Evolutionary conservation across 2,329 filamentous ascomycete species (phyloP), one percentile per base, ranked within the genome.

Genomic region (Septoria petroselini): DNA sequence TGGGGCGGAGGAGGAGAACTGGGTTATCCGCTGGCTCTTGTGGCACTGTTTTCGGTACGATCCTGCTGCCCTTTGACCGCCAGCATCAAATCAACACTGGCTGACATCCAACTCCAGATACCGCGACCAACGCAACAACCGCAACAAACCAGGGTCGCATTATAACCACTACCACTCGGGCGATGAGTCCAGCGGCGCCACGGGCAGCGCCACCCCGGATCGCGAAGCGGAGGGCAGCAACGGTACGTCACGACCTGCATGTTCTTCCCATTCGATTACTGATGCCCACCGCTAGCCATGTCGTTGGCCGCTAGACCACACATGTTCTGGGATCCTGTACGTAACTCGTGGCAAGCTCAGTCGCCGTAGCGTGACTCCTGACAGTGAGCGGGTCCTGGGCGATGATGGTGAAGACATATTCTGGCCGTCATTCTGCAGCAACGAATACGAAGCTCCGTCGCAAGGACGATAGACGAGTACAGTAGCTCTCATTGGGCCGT

Each of bases 11-110:
- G 70, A 74, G 54, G 70, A 72, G 52, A 77, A 76, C 47, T 76
- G 74, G 74, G 70, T 76, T 30, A 73, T 74, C 12, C 65, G 70
- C 11, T 77, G 74, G 74, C 69, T 72, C 48, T 64, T 76, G 3
- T 77, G 73, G 73, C 74, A 76, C 58, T 71, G 71, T 45, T 75
- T 75, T 52, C 70, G 73, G 33, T 27, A 5, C 9, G 23, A n/a
- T n/a, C 25, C 11, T 7, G 25, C 27, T 7, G 25, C 39, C 23
- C 17, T 43, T 15, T 19, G 17, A 31, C 12, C n/a, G 8, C n/a
- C 11, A 15, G 9, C 8, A n/a, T 29, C 18, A 29, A 41, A 14
- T 27, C 23, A 27, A 34, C 15, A 33, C n/a, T 12, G 19, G 41
- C 41, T 43, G 27, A 43, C 33, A 9, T 31, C 12, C 17, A n/a